Evolutionary conservation across 2,329 filamentous ascomycete species (phyloP).

Genomic region (Ophiocordyceps camponoti-saundersi): DNA sequence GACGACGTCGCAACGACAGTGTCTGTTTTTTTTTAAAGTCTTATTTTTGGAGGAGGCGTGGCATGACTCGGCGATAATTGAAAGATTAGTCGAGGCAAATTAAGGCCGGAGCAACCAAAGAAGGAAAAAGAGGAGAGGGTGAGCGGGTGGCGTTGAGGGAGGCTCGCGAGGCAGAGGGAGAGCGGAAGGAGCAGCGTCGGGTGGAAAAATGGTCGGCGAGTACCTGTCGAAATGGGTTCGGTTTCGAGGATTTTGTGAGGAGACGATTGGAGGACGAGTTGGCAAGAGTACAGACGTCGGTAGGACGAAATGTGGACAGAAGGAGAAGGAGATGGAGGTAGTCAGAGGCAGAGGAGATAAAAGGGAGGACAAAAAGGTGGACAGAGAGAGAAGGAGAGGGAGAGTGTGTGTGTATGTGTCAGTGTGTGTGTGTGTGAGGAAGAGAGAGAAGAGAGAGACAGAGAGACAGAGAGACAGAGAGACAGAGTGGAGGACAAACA

Average conservation of each 20-base stretch:
- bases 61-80: not conserved
- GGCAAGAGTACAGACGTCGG: too few relatives aligned
- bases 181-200: not conserved
- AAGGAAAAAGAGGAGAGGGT: not conserved
- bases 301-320: too few relatives aligned
- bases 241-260: too few relatives aligned
- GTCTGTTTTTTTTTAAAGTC: not conserved
- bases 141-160: not conserved
- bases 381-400: not conserved
- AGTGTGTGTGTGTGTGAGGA: too few relatives aligned
- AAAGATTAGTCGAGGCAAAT: not conserved
- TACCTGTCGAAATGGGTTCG: too few relatives aligned
- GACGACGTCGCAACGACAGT: not conserved
- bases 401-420: too few relatives aligned
- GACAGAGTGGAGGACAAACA: not conserved
- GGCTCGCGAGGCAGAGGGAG: not conserved
- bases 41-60: not conserved
- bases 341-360: not conserved
- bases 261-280: too few relatives aligned
- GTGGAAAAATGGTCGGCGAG: too few relatives aligned
- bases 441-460: not conserved
- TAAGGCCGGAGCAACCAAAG: not conserved
- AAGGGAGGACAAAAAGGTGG: not conserved
- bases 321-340: not conserved
- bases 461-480: not conserved